A percentile compares a stretch with the other conserved stretches of the same genome.
Evolutionary conservation across 2,329 filamentous ascomycete genomes (phyloP).

Genomic region (Neopestalotiopsis rosae): DNA sequence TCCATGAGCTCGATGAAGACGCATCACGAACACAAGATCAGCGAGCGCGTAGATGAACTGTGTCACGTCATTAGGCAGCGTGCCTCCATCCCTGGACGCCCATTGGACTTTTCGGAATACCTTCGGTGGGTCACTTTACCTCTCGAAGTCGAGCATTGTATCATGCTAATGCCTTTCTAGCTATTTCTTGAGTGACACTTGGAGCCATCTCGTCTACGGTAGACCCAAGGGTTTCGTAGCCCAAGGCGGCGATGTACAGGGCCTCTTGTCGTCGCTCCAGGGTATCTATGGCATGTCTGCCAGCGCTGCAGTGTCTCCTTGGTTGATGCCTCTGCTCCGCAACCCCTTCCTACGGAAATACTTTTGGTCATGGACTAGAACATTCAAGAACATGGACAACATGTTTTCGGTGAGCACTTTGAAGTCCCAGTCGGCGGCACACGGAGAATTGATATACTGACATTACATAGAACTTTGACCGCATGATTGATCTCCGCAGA

Average conservation of each 20-base stretch:
- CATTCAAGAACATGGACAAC: constrained; percentile 7
- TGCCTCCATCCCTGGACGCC: not conserved
- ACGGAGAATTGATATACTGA: not conserved
- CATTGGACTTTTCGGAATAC: not conserved
- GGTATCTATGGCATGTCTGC: constrained; percentile 3
- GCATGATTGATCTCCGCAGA: not conserved
- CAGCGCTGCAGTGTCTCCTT: not conserved
- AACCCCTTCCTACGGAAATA: constrained; percentile 1
- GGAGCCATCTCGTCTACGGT: constrained; percentile 6
- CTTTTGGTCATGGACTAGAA: not conserved
- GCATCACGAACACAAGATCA: not conserved
- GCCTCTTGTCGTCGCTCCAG: not conserved
- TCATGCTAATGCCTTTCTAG: not conserved
- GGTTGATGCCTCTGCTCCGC: constrained; percentile 2
- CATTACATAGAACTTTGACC: not conserved
- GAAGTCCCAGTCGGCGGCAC: not conserved
- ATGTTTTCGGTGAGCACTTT: not conserved
- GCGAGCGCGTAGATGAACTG: not conserved
- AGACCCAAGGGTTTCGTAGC: not conserved
- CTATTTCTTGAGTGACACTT: not conserved
- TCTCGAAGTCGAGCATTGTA: not conserved
- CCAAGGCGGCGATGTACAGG: not conserved
- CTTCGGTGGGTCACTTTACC: not conserved
- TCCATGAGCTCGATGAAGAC: not conserved
- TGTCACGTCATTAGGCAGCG: not conserved